A percentile compares a stretch with the other conserved stretches of the same genome.
Conservation (phyloP, 441 rosid species). For the Syzygium malaccense region DNA sequence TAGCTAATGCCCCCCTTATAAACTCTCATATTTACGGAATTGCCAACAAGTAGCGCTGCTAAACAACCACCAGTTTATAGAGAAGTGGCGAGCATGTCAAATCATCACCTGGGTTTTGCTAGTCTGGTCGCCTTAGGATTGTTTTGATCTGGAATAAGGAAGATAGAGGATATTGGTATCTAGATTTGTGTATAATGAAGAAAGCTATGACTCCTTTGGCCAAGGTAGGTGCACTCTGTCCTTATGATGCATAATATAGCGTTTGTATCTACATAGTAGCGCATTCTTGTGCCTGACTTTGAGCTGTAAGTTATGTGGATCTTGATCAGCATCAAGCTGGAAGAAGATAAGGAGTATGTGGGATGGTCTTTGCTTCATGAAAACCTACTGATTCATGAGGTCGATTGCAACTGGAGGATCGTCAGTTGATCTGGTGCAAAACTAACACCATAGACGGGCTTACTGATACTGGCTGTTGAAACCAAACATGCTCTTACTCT, state of each 20-base stretch:
- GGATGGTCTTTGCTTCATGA: background rate
- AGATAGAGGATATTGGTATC: background rate
- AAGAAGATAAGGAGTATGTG: background rate
- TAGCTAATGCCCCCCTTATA: conserved; percentile 34
- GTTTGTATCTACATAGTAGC: background rate
- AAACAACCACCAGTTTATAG: background rate
- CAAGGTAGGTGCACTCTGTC: background rate
- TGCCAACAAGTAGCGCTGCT: conserved; percentile 37
- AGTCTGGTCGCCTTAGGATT: background rate
- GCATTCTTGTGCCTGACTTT: background rate
- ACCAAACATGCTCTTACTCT: background rate
- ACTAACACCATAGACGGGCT: background rate
- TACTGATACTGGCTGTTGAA: background rate
- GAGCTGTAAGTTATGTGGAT: background rate
- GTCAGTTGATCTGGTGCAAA: background rate
- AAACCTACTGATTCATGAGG: background rate
- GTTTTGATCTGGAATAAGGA: background rate
- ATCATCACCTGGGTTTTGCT: background rate
- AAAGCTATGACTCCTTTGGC: background rate
- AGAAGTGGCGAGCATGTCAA: background rate
- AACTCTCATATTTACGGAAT: conserved; percentile 73
- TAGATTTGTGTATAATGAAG: background rate
- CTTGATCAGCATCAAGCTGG: background rate
- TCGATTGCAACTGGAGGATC: background rate
- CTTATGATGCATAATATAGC: background rate